Evolutionary conservation across 2,329 filamentous ascomycete species (phyloP), one percentile per base, ranked within the genome.

Genomic region (Dryadomyces sulphureus): DNA sequence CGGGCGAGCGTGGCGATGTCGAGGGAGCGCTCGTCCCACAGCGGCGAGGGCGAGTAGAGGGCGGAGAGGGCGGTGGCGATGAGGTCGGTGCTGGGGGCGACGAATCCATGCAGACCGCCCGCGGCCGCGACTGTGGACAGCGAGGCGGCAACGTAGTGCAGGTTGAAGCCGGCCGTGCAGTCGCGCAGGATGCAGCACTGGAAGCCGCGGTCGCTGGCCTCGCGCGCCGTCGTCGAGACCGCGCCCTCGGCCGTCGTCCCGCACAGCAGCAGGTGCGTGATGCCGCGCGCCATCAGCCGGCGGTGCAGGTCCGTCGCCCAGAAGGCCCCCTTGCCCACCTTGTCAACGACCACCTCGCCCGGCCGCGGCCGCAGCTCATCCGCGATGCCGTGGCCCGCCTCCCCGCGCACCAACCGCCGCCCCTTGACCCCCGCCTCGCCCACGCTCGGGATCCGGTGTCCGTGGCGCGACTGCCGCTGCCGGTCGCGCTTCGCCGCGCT

Each of bases 161-260:
- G 56, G 45, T 70, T 64, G 47, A 72, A 72, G 1, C 69, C 69
- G 41, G 63, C 64, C 0, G 69, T 72, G 50, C 65, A 70, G 52
- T 72, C 66, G 7, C 58, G 60, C 19, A 72, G 57, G 16, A 69
- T 64, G 60, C 73, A 77, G 56, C 70, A 75, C 38, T 25, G 21
- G 22, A 40, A 40, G 12, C 38, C 38, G 22, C 38, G 38, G 52
- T 81, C 75, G 48, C 72, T 73, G 27, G 70, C 71, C 57, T 78
- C 75, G 34, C 73, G 61, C 2, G 73, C 61, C 1, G 72, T 74
- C 0, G 70, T 72, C 8, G 68, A 68, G 44, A 78, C 73, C 52
- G 73, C 77, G 52, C 71, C 64, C 56, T 77, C 73, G 1, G 72
- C 76, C 0, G 73, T 77, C 11, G 77, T 72, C 1, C 73, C 73